A percentile compares a stretch with the other conserved stretches of the same genome.
Conservation (phyloP, 805 yeast species). For the Cyberlindnera xylosilytica region DNA sequence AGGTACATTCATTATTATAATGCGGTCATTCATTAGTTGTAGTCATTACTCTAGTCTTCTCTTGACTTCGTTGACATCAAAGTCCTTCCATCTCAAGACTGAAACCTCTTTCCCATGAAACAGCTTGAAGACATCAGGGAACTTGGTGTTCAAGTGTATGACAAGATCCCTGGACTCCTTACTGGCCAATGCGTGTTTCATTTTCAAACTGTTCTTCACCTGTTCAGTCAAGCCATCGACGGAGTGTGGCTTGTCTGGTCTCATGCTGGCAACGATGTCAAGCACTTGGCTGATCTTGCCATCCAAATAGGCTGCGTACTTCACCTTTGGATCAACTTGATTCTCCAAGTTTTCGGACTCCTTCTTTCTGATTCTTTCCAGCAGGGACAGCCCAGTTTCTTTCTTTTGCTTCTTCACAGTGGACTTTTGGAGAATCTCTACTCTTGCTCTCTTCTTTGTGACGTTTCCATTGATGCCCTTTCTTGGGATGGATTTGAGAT, state of each 20-base stretch:
- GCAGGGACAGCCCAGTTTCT: constrained; percentile 26
- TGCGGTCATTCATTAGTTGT: too few relatives aligned
- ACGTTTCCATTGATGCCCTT: neutral
- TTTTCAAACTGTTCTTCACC: constrained; percentile 18
- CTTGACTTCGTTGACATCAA: constrained; percentile 19
- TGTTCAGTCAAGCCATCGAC: constrained; percentile 19
- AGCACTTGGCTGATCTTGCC: constrained; percentile 31
- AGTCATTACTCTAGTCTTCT: neutral
- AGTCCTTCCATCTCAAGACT: constrained; percentile 25
- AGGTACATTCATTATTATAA: too few relatives aligned
- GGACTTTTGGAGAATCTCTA: constrained; percentile 7
- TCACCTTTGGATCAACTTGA: constrained; percentile 23
- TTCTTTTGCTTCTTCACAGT: constrained; percentile 3
- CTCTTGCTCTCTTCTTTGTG: constrained; percentile 15
- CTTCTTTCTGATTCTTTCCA: constrained; percentile 39
- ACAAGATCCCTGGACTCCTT: constrained; percentile 24
- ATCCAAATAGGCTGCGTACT: constrained; percentile 23
- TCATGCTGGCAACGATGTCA: constrained; percentile 28
- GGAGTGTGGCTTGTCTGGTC: constrained; percentile 24
- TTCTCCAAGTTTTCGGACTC: constrained; percentile 27
- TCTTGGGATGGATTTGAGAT: neutral
- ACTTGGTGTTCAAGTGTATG: constrained; percentile 12
- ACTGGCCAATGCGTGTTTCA: constrained; percentile 16
- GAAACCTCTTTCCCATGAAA: constrained; percentile 14
- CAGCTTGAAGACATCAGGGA: constrained; percentile 22